A percentile compares a stretch with the other conserved stretches of the same genome.
These are phyloP conservation scores for Candida rishiriensis DNA, from an alignment of 805 yeast genomes.

Conservation along the genomic window DNA sequence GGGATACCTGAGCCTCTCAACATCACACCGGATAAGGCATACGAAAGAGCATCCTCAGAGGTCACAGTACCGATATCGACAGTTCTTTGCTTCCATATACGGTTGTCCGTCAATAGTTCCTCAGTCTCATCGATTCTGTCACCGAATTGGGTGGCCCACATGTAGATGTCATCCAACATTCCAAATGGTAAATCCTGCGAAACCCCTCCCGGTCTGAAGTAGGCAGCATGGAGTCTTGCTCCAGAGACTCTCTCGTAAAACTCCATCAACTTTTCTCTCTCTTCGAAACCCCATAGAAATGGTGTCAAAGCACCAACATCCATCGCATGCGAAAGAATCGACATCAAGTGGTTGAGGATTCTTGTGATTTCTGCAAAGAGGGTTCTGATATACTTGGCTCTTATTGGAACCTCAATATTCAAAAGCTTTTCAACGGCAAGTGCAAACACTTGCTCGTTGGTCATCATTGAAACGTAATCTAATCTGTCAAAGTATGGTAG, in stretches of 20 bases:
- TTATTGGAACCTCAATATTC: slow-evolving; percentile 78
- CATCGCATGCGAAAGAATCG: slow-evolving; percentile 84
- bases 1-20: slow-evolving; percentile 89
- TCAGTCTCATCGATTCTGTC: slow-evolving; percentile 89
- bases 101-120: slow-evolving; percentile 83
- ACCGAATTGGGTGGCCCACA: slow-evolving; percentile 96
- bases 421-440: slow-evolving; percentile 81
- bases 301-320: slow-evolving; percentile 94
- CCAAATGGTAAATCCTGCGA: slow-evolving; percentile 86
- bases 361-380: slow-evolving; percentile 85
- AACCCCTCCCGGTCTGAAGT: slow-evolving; percentile 90
- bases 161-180: slow-evolving; percentile 80
- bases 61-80: slow-evolving; percentile 73
- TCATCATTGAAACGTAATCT: slow-evolving; percentile 86
- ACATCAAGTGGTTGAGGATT: slow-evolving; percentile 79
- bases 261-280: slow-evolving; percentile 89
- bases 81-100: slow-evolving; percentile 90
- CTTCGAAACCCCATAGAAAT: slow-evolving; percentile 91
- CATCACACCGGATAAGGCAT: slow-evolving; percentile 82
- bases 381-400: slow-evolving; percentile 82
- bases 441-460: slow-evolving; percentile 81
- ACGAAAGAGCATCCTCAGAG: slow-evolving; percentile 83
- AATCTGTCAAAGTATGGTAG: slow-evolving; percentile 84
- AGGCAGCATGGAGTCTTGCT: slow-evolving; percentile 85
- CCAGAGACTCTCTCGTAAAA: slow-evolving; percentile 88